Percentiles rank a stretch among this genome's conserved stretches.
phyloP scores from a whole-genome alignment of 1,139 yeast genomes.

The Geotrichum fermentans region DNA sequence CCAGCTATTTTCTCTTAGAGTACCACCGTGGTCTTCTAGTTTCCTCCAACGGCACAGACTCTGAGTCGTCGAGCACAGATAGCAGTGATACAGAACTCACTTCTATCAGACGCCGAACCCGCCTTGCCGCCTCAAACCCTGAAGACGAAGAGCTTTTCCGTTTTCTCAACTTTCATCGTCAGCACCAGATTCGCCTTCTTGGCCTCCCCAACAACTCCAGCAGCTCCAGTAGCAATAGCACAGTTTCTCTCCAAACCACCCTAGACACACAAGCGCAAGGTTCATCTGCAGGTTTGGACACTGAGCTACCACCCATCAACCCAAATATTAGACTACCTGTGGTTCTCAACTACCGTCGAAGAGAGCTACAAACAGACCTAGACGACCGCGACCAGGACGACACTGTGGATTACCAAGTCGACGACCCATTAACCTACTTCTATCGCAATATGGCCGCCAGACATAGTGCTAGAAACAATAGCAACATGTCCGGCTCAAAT shows the following conservation, averaged over 20 bases:
- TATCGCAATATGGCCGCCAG: background rate
- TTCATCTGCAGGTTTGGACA: constrained; percentile 1
- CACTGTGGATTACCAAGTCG: constrained; percentile 1
- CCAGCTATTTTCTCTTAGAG: constrained; percentile 8
- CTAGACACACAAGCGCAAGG: background rate
- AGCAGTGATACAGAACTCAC: background rate
- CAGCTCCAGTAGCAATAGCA: background rate
- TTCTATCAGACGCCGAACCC: background rate
- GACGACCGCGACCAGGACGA: background rate
- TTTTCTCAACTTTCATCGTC: constrained; percentile 9
- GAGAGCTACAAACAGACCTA: constrained; percentile 1
- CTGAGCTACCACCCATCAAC: background rate
- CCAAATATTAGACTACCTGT: constrained; percentile 9
- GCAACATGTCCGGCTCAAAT: background rate
- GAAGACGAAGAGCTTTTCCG: constrained; percentile 9
- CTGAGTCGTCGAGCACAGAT: background rate
- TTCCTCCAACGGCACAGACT: background rate
- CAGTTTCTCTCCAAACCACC: background rate
- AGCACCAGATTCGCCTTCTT: background rate
- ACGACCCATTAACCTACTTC: constrained; percentile 7
- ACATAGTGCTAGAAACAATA: background rate
- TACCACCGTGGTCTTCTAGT: constrained; percentile 14
- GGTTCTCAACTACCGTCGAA: constrained; percentile 9
- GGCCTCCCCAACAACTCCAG: background rate
- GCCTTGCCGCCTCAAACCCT: background rate